Evolutionary conservation across 2,329 filamentous ascomycete species (phyloP), one percentile per base, ranked within the genome.

Genomic region (Alternaria solani): DNA sequence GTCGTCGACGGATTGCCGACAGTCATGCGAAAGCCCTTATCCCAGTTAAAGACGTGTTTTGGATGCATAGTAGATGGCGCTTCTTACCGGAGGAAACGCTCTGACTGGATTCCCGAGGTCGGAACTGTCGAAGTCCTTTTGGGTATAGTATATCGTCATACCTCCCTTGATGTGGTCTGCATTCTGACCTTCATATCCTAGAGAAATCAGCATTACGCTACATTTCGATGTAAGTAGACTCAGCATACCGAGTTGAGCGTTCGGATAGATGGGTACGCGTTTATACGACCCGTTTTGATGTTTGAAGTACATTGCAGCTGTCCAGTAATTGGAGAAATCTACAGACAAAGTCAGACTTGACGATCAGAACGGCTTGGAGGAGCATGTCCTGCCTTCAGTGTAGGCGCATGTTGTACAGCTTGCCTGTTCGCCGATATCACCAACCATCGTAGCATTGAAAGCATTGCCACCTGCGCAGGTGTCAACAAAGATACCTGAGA

Each of bases 121-220:
- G 20, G 74, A 76, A 28, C 28, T 54, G 64, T 72, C 77, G 67
- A 81, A 80, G 53, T 76, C 75, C 46, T 74, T 61, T 64, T 75
- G 71, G 0, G 68, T 73, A 44, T 74, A 73, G 57, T 75, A 75
- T 48, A 75, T 62, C 7, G 72, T 75, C 72, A 74, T 73, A 11
- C 72, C 72, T 42, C 71, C 71, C 42, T 71, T 73, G 52, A 74
- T 72, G 9, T 69, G 66, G 18, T 66, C 38, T 7, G 52, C 52
- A 28, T 55, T 12, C 16, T 46, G 41, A 44, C 52, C 52, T 26
- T 55, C 30, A 34, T 20, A 55, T 20, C 28, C 52, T 55, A 11
- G 9, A 7, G 2, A 20, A 7, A 38, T 47, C 14, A 47, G 23
- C 9, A 7, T 38, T 11, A 36, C 20, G 16, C 9, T 26, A n/a